Base-by-base conservation (phyloP, 2,329 filamentous ascomycete species). In the Escovopsis sp. region DNA sequence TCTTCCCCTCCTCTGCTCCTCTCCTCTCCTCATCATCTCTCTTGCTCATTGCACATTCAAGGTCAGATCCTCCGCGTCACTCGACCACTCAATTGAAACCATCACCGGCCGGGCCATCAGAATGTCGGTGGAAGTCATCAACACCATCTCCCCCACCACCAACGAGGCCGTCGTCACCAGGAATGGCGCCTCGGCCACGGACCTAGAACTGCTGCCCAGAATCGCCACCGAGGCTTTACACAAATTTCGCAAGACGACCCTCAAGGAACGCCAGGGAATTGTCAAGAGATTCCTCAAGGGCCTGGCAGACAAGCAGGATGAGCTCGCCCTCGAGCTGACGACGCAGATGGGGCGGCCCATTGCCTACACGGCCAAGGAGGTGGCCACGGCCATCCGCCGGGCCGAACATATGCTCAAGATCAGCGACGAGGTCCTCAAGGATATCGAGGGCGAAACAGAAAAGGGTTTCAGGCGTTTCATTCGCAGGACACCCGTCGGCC, bases 331-430 rank as follows among this genome's bases (percentile, higher is more conserved):
- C 50, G 88, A 95, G 59, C 66, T 96, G 45, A 95, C 88, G 0
- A 80, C 85, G 58, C 88, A 96, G 66, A 96, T 96, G 88, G 89
- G 89, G 35, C 74, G 89, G 15, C 89, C 89, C 30, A 94, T 95
- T 53, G 74, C 82, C 32, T 95, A 89, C 60, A 84, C 84, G 0
- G 79, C 73, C 37, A 86, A 79, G 51, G 89, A 96, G 66, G 72
- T 96, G 50, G 66, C 76, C 27, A 96, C 89, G 13, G 88, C 88
- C 7, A 74, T 93, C 49, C 84, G 83, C 65, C 76, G 89, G 48
- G 84, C 80, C 49, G 79, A 94, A 56, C 94, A 94, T 57, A 67
- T 96, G 43, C 71, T 93, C 53, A 86, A 84, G 58, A 81, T 94
- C 48, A 86, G 82, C 52, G 76, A 79, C 10, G 82, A 91, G 35